phyloP scores from a whole-genome alignment of 2,329 filamentous ascomycete species.

The Shiraia bambusicola region DNA sequence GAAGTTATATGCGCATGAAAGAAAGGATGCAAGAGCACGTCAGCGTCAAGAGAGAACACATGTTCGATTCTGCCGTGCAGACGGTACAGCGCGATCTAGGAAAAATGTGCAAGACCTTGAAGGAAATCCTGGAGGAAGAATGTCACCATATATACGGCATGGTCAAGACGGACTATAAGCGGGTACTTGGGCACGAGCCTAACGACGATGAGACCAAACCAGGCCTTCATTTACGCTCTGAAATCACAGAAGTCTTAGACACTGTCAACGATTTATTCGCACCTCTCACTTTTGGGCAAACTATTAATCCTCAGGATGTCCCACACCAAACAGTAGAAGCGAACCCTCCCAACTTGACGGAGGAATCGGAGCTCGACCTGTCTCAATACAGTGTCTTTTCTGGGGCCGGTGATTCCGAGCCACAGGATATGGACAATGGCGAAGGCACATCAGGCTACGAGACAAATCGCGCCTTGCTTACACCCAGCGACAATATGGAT shows the following conservation, averaged over 20 bases:
- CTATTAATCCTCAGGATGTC: too few species aligned
- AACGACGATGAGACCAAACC: slow-evolving; percentile 12
- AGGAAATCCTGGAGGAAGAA: slow-evolving; percentile 47
- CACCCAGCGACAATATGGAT: slow-evolving; percentile 5
- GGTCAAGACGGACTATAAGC: slow-evolving; percentile 44
- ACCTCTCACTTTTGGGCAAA: slow-evolving; percentile 20
- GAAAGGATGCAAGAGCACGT: slow-evolving; percentile 51
- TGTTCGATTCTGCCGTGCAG: slow-evolving; percentile 53
- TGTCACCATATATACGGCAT: slow-evolving; percentile 47
- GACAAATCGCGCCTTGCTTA: neutral
- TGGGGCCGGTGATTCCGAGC: too few species aligned
- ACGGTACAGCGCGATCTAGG: slow-evolving; percentile 47
- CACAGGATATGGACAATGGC: too few species aligned
- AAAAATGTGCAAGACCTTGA: slow-evolving; percentile 47
- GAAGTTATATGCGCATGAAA: slow-evolving; percentile 57
- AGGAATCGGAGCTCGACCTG: too few species aligned
- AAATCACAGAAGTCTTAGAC: slow-evolving; percentile 9
- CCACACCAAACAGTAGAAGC: too few species aligned
- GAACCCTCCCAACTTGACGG: too few species aligned
- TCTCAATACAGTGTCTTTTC: too few species aligned
- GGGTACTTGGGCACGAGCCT: slow-evolving; percentile 26
- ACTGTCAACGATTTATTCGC: slow-evolving; percentile 19
- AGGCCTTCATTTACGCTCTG: slow-evolving; percentile 16
- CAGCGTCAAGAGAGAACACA: slow-evolving; percentile 41
- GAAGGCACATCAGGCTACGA: neutral